Conservation (phyloP, 805 yeast species). For the Cyberlindnera samutprakarnensis region DNA sequence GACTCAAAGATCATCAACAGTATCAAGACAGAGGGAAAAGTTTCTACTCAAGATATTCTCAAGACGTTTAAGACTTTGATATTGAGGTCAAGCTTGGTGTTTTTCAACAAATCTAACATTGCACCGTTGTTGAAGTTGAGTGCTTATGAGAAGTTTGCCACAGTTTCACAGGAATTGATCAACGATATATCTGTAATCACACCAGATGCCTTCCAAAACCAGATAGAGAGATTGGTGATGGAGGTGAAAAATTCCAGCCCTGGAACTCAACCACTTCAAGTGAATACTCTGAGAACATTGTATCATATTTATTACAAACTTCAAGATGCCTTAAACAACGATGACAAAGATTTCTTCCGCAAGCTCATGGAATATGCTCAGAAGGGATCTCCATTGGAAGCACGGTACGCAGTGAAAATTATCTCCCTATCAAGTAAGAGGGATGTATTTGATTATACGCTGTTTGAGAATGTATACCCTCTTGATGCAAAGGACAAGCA, state of each 20-base stretch:
- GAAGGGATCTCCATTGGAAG: slow-evolving; percentile 50
- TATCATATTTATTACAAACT: slow-evolving; percentile 49
- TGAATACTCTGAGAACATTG: slow-evolving; percentile 45
- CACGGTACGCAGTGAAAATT: slow-evolving; percentile 57
- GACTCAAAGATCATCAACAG: slow-evolving; percentile 43
- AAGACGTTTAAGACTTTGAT: slow-evolving; percentile 49
- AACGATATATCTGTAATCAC: slow-evolving; percentile 49
- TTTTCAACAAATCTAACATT: slow-evolving; percentile 62
- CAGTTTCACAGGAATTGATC: slow-evolving; percentile 44
- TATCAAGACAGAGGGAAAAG: slow-evolving; percentile 23
- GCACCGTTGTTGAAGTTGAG: slow-evolving; percentile 41
- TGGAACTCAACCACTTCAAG: slow-evolving; percentile 13
- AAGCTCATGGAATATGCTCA: slow-evolving; percentile 39
- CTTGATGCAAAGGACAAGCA: slow-evolving; percentile 29
- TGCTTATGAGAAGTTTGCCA: slow-evolving; percentile 21
- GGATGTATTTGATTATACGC: slow-evolving; percentile 30
- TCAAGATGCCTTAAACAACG: slow-evolving; percentile 40
- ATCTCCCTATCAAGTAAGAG: slow-evolving; percentile 40
- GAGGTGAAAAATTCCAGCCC: slow-evolving; percentile 26
- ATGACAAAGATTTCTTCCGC: slow-evolving; percentile 33
- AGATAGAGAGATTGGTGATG: slow-evolving; percentile 42
- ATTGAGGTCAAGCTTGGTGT: slow-evolving; percentile 51
- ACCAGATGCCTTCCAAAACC: slow-evolving; percentile 60
- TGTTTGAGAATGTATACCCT: slow-evolving; percentile 43
- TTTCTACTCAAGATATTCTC: slow-evolving; percentile 42